Base-by-base conservation (phyloP, 1,284 basidiomycete genomes). In the Entoloma clypeatum region DNA sequence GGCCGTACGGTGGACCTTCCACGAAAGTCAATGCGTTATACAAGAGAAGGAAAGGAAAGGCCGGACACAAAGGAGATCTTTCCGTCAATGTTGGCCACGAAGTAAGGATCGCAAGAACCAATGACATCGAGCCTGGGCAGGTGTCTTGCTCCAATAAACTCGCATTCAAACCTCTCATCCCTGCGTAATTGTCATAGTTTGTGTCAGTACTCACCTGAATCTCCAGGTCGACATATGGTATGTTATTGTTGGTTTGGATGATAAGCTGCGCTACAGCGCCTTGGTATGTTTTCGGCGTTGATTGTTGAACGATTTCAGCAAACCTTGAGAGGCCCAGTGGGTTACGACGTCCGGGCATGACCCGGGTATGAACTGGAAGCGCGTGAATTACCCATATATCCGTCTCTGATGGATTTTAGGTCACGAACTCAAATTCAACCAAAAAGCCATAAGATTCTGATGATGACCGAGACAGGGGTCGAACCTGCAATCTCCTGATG, bases 81-180 rank as follows among this genome's bases (percentile, higher is more conserved):
- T 45, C 72, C 63, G 55, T 86, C 83, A 36, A 87, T 58, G 41
- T 71, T 75, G 3, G 82, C 83, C 17, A 79, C 69, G 53, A 87
- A 83, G 51, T 83, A 87, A 1, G 84, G 82, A 61, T 87, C 81
- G 3, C 77, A 76, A 7, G 68, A 62, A 6, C 81, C 84, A 1
- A 81, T 70, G 8, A 86, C 69, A 48, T 86, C 81, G 73, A 82
- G 77, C 68, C 72, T 81, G 0, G 85, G 82, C 17, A 87, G 57
- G 5, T 70, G 72, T 13, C 72, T 74, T 11, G 83, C 83, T 7
- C 80, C 77, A 33, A 86, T 83, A 45, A 86, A 86, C 71, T 85
- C 7, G 9, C 38, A 51, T 42, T 27, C 16, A 18, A 14, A 29
- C 4, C 19, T 8, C 23, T 11, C 6, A 39, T 19, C 23, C 9